A percentile compares a stretch with the other conserved stretches of the same genome.
phyloP scores from a whole-genome alignment of 139 green algal species.

The Chlorella sorokiniana region DNA sequence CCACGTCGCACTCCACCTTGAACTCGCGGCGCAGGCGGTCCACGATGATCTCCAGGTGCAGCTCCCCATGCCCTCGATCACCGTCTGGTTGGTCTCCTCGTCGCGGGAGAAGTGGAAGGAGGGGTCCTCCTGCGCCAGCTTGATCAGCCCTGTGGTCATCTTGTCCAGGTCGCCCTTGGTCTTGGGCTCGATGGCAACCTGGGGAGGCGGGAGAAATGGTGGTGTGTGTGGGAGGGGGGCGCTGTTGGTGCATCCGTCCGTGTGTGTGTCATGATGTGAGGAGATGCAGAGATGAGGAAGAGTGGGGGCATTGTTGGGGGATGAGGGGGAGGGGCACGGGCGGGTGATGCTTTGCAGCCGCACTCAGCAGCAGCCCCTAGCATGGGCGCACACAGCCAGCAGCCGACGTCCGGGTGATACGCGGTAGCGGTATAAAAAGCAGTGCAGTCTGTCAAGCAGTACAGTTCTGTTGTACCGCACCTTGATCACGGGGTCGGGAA shows the following conservation, averaged over 20 bases:
- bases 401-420: neutral
- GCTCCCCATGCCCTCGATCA: slow-evolving; percentile 99
- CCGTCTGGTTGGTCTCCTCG: slow-evolving; percentile 94
- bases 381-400: neutral
- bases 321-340: no score
- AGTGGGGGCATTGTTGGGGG: neutral
- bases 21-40: slow-evolving; percentile 97
- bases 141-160: slow-evolving; percentile 94
- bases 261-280: no score
- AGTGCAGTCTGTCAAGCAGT: neutral
- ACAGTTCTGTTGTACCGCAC: slow-evolving; percentile 34
- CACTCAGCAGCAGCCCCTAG: neutral
- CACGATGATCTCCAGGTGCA: slow-evolving; percentile 99
- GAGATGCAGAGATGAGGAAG: neutral
- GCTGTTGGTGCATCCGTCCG: no score
- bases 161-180: slow-evolving; percentile 97
- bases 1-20: slow-evolving; percentile 95
- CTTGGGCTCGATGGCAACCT: slow-evolving; percentile 97
- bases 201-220: neutral
- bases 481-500: slow-evolving; percentile 99
- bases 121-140: slow-evolving; percentile 98
- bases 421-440: neutral
- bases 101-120: slow-evolving; percentile 95
- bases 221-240: neutral
- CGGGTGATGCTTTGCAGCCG: no score